Percentiles rank a stretch among this genome's conserved stretches.
Conservation (phyloP, 192 early-diverging fungal genomes). For the Gaertneriomyces semiglobifer region DNA sequence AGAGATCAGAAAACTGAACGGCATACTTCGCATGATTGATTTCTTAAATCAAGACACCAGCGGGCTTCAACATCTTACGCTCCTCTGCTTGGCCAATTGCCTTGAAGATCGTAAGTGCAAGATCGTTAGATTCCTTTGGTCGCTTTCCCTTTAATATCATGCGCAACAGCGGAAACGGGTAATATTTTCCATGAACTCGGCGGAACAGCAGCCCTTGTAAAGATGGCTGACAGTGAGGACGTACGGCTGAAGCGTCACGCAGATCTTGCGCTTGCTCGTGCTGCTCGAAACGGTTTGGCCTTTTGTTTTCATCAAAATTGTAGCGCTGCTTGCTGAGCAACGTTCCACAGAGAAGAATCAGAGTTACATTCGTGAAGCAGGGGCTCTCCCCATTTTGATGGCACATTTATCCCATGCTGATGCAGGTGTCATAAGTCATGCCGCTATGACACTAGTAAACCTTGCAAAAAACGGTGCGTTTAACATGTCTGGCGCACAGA, state of each 20-base stretch:
- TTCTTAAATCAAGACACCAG: conserved; percentile 39
- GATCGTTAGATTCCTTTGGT: neutral
- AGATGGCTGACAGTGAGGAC: conserved; percentile 41
- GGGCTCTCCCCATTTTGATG: conserved; percentile 33
- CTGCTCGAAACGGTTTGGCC: conserved; percentile 33
- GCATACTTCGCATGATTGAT: conserved; percentile 44
- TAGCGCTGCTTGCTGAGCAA: neutral
- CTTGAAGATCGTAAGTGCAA: conserved; percentile 46
- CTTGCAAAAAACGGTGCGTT: conserved; percentile 45
- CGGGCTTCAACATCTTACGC: conserved; percentile 42
- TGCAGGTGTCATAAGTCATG: conserved; percentile 27
- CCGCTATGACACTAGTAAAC: conserved; percentile 43
- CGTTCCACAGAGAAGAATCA: conserved; percentile 38
- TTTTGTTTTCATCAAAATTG: neutral
- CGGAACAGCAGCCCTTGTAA: conserved; percentile 37
- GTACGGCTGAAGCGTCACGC: conserved; percentile 33
- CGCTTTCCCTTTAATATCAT: neutral
- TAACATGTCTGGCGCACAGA: no score
- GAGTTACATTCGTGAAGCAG: conserved; percentile 39
- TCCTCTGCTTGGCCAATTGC: conserved; percentile 44
- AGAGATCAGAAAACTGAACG: conserved; percentile 48
- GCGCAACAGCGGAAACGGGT: conserved; percentile 39
- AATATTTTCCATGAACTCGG: conserved; percentile 36
- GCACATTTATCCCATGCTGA: conserved; percentile 37
- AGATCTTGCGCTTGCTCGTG: conserved; percentile 32